Conservation (phyloP, 192 early-diverging fungal species). For the Radiomyces spectabilis region DNA sequence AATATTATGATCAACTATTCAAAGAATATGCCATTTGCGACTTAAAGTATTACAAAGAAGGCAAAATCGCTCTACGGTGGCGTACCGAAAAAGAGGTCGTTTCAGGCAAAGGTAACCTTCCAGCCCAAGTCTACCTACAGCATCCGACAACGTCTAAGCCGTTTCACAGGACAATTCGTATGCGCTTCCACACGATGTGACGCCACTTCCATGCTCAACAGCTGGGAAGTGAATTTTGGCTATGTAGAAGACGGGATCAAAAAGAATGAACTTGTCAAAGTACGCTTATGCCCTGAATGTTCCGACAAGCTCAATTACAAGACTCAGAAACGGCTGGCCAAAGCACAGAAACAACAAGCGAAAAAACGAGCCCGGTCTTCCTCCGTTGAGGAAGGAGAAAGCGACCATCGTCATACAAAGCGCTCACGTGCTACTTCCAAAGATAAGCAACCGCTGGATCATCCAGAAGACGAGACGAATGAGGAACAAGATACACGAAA, state of each 20-base stretch:
- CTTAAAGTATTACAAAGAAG: constrained; percentile 63
- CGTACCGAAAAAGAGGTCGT: constrained; percentile 60
- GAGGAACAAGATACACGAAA: background rate
- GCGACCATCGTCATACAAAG: too few species aligned
- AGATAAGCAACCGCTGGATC: background rate
- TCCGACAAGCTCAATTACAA: constrained; percentile 68
- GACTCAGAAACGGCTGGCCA: constrained; percentile 40
- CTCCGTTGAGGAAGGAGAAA: background rate
- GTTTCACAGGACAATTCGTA: constrained; percentile 57
- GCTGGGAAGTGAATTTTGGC: constrained; percentile 85
- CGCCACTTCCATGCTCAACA: constrained; percentile 36
- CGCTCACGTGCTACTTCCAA: too few species aligned
- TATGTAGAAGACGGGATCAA: constrained; percentile 66
- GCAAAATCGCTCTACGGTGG: constrained; percentile 67
- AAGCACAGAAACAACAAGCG: constrained; percentile 11
- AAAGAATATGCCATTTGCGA: constrained; percentile 78
- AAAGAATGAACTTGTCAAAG: constrained; percentile 79
- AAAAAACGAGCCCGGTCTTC: background rate
- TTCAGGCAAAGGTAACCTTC: constrained; percentile 58
- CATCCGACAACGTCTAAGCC: too few species aligned
- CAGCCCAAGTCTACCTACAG: too few species aligned
- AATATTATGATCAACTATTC: constrained; percentile 81
- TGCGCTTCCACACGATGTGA: constrained; percentile 59
- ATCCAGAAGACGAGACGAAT: background rate
- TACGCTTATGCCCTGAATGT: constrained; percentile 66